Conservation (phyloP, 2,329 filamentous ascomycete genomes). For the Thielaviopsis populi region DNA sequence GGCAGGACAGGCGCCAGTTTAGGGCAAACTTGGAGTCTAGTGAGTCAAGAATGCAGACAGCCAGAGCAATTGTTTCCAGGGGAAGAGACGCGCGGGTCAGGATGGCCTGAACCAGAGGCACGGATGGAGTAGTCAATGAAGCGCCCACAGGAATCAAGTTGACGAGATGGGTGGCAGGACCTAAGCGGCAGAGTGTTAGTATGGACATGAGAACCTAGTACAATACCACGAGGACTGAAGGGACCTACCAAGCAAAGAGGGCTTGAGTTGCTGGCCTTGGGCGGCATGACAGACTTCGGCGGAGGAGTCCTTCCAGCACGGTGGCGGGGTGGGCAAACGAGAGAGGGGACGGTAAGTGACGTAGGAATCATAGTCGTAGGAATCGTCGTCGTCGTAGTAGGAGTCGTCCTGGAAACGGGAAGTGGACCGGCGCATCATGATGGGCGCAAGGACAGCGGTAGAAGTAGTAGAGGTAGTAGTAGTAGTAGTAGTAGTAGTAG, state of each 20-base stretch:
- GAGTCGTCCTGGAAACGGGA: conserved; percentile 19
- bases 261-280: conserved; percentile 31
- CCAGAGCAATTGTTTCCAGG: conserved; percentile 47
- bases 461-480: background rate
- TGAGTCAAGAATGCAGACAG: conserved; percentile 51
- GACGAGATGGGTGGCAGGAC: conserved; percentile 49
- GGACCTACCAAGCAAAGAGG: conserved; percentile 27
- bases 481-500: background rate
- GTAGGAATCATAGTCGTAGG: conserved; percentile 33
- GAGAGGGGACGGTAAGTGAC: conserved; percentile 54
- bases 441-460: background rate
- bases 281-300: conserved; percentile 23
- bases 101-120: conserved; percentile 44
- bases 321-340: conserved; percentile 51
- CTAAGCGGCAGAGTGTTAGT: conserved; percentile 25
- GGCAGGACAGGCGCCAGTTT: conserved; percentile 45
- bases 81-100: conserved; percentile 42
- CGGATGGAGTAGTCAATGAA: conserved; percentile 43
- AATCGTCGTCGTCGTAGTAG: background rate
- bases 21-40: conserved; percentile 47
- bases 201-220: background rate
- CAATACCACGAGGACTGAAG: background rate
- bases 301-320: conserved; percentile 34
- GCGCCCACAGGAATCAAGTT: conserved; percentile 50
- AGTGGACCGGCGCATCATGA: conserved; percentile 18